These are phyloP conservation scores for Cynara cardunculus DNA, from an alignment of 129 eudicot genomes.

Conservation along the genomic window DNA sequence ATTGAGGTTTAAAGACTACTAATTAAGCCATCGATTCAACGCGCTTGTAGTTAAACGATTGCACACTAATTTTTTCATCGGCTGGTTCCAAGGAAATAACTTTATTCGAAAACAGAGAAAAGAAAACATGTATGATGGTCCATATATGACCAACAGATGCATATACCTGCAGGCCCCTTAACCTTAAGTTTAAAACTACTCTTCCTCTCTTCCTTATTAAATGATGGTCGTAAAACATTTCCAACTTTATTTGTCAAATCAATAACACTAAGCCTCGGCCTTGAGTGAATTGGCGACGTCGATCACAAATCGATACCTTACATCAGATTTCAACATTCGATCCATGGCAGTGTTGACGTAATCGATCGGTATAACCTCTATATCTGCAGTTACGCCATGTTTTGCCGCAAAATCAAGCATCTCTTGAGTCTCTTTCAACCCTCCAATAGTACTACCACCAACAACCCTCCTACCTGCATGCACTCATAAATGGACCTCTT, in stretches of 20 bases:
- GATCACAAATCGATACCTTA: slow-evolving; percentile 54
- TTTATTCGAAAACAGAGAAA: no score
- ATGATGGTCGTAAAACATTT: background rate
- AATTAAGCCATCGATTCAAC: no score
- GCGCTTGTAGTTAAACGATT: no score
- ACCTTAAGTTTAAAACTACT: no score
- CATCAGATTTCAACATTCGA: slow-evolving; percentile 49
- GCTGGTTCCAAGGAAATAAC: no score
- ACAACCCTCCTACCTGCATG: background rate
- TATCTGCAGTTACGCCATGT: slow-evolving; percentile 42
- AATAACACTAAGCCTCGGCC: background rate
- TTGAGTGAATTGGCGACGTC: slow-evolving; percentile 43
- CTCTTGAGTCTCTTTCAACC: slow-evolving; percentile 63
- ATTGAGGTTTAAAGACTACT: no score
- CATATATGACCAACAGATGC: no score
- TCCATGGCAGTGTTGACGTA: slow-evolving; percentile 65
- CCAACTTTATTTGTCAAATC: no score
- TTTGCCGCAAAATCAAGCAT: slow-evolving; percentile 66
- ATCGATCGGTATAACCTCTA: slow-evolving; percentile 47
- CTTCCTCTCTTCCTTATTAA: background rate
- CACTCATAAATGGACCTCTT: no score
- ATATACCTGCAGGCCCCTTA: no score
- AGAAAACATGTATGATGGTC: no score
- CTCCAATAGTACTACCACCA: slow-evolving; percentile 42
- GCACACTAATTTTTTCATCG: no score